Percentiles rank a stretch among this genome's conserved stretches.
Conservation (phyloP, 495 filamentous ascomycete species). For the Xylaria bambusicola region DNA sequence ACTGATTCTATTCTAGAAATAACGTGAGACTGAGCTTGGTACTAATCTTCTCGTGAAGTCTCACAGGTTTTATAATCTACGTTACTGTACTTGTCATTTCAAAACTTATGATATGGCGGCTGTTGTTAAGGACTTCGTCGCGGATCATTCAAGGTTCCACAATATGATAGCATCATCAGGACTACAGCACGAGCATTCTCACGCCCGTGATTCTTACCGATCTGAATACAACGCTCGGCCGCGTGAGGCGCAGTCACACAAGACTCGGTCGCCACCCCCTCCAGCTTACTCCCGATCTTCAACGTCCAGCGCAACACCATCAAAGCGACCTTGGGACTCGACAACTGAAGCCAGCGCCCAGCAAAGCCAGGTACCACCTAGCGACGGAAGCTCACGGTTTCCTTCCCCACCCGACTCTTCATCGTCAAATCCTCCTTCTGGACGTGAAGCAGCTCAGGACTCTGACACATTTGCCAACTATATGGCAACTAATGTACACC, state of each 20-base stretch:
- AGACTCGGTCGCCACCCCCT: constrained; percentile 33
- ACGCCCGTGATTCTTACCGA: constrained; percentile 45
- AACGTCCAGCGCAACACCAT: constrained; percentile 26
- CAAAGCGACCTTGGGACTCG: constrained; percentile 34
- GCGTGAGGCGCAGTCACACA: constrained; percentile 35
- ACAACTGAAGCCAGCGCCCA: constrained; percentile 23
- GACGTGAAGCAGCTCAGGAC: constrained; percentile 37
- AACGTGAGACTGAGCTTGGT: too few species aligned
- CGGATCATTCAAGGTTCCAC: constrained; percentile 49
- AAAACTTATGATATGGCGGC: constrained; percentile 49
- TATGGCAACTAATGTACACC: constrained; percentile 39
- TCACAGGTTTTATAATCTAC: constrained; percentile 7
- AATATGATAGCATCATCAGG: constrained; percentile 44
- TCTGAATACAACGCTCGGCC: constrained; percentile 41
- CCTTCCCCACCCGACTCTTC: constrained; percentile 53
- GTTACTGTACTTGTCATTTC: background rate
- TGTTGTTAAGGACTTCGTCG: constrained; percentile 49
- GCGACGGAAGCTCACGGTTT: constrained; percentile 42
- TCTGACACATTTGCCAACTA: constrained; percentile 30
- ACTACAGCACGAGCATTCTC: constrained; percentile 34
- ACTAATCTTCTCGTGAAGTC: too few species aligned
- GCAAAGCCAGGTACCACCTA: constrained; percentile 27
- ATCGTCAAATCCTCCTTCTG: constrained; percentile 44
- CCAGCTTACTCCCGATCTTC: constrained; percentile 27
- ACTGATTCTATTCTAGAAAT: background rate